Conservation (phyloP, 495 filamentous ascomycete genomes). For the Tuber indicum region DNA sequence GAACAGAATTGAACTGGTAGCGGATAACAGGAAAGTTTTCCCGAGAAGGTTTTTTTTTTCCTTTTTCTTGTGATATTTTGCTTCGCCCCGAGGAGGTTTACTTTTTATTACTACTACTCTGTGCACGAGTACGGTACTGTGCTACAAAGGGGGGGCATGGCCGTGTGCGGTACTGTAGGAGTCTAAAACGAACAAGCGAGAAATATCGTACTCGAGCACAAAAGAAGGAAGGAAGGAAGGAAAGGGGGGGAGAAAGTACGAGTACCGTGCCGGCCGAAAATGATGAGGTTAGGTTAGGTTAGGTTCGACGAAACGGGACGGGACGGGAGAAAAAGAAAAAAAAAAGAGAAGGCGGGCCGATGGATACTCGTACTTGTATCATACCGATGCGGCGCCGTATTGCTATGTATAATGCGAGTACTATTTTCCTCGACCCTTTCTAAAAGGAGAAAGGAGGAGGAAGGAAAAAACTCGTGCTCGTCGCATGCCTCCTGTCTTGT, state of each 20-base stretch:
- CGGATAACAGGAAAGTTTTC: conserved; percentile 10
- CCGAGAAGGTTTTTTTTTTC: not conserved
- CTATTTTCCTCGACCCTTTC: no score
- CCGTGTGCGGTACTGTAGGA: not conserved
- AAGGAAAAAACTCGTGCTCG: no score
- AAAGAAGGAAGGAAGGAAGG: not conserved
- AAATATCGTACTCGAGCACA: not conserved
- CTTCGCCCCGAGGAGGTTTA: not conserved
- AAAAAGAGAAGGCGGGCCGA: not conserved
- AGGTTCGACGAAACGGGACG: not conserved
- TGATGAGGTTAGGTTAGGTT: not conserved
- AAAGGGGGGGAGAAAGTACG: not conserved
- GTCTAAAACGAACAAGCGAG: conserved; percentile 1
- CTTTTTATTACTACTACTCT: not conserved
- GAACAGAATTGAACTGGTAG: conserved; percentile 3
- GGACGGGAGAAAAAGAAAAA: not conserved
- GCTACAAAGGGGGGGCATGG: not conserved
- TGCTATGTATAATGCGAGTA: no score
- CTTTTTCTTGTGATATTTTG: not conserved
- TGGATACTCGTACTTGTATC: not conserved
- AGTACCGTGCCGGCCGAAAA: not conserved
- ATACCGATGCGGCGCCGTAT: not conserved
- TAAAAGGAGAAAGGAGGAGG: no score
- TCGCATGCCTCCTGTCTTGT: no score
- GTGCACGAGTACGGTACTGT: not conserved